Conservation (phyloP, 495 filamentous ascomycete genomes). For the Daldinia loculata region DNA sequence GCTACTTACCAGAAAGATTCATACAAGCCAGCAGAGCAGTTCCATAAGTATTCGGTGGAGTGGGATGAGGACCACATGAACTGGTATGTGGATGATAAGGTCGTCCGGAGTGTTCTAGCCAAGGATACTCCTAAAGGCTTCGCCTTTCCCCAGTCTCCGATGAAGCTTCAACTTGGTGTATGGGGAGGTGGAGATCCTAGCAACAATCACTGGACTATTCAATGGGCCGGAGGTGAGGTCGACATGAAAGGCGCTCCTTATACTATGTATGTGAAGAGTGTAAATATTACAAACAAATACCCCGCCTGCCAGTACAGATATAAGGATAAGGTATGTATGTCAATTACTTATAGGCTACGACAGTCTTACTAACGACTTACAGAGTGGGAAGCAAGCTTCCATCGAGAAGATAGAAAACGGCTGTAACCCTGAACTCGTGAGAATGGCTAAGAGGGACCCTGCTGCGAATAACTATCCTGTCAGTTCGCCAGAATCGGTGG, state of each 20-base stretch:
- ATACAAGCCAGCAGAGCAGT: constrained; percentile 71
- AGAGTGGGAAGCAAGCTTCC: constrained; percentile 40
- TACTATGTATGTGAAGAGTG: constrained; percentile 70
- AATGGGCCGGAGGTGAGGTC: constrained; percentile 78
- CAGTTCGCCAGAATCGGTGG: constrained; percentile 7
- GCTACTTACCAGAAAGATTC: constrained; percentile 75
- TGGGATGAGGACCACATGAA: constrained; percentile 78
- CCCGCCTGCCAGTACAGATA: constrained; percentile 58
- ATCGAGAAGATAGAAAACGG: constrained; percentile 41
- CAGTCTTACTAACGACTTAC: constrained; percentile 24
- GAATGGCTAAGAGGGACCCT: constrained; percentile 21
- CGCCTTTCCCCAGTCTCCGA: constrained; percentile 76
- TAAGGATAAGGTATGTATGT: constrained; percentile 44
- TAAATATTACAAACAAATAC: constrained; percentile 59
- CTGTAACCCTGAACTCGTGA: constrained; percentile 20
- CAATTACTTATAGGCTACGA: neutral
- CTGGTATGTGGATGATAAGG: constrained; percentile 81
- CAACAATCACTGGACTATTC: constrained; percentile 56
- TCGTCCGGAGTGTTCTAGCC: constrained; percentile 64
- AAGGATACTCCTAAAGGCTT: constrained; percentile 63
- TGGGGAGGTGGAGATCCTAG: constrained; percentile 77
- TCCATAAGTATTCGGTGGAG: constrained; percentile 89
- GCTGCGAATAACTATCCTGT: constrained; percentile 18
- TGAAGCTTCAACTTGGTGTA: constrained; percentile 76
- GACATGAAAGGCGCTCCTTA: constrained; percentile 71